phyloP scores from a whole-genome alignment of 73 alveolate species.

The Stentor coeruleus region DNA sequence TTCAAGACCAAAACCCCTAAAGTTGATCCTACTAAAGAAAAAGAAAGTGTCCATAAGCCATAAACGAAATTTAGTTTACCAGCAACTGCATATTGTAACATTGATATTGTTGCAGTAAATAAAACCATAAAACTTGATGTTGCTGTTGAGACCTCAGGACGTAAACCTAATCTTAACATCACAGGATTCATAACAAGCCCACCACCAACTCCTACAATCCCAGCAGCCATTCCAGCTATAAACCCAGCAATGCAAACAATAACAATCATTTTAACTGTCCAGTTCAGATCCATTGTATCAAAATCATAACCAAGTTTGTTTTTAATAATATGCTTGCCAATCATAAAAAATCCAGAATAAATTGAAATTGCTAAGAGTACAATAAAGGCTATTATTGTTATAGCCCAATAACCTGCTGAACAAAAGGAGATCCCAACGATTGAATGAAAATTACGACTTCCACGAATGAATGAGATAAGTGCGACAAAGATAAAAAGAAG shows the following conservation, averaged over 20 bases:
- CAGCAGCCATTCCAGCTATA: constrained; percentile 53
- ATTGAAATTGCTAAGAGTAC: background rate
- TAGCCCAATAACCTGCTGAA: background rate
- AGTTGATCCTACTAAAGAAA: background rate
- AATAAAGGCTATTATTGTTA: background rate
- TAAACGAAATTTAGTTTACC: background rate
- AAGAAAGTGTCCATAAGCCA: background rate
- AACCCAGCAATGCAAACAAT: background rate
- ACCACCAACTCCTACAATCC: constrained; percentile 82
- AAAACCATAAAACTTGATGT: constrained; percentile 72
- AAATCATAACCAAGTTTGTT: constrained; percentile 14
- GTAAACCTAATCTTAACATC: constrained; percentile 64
- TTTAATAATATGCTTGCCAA: background rate
- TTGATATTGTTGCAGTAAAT: constrained; percentile 49
- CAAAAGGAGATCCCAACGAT: background rate
- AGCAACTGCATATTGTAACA: background rate
- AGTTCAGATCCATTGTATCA: background rate
- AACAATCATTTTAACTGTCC: background rate
- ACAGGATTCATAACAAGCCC: constrained; percentile 79
- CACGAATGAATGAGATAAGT: background rate
- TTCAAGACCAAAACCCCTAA: background rate
- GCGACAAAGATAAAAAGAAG: background rate
- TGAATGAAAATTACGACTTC: background rate
- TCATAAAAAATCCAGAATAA: background rate
- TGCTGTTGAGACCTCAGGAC: constrained; percentile 75